A percentile compares a stretch with the other conserved stretches of the same genome.
phyloP scores from a whole-genome alignment of 306 rosid genomes.

The Glycyrrhiza uralensis region DNA sequence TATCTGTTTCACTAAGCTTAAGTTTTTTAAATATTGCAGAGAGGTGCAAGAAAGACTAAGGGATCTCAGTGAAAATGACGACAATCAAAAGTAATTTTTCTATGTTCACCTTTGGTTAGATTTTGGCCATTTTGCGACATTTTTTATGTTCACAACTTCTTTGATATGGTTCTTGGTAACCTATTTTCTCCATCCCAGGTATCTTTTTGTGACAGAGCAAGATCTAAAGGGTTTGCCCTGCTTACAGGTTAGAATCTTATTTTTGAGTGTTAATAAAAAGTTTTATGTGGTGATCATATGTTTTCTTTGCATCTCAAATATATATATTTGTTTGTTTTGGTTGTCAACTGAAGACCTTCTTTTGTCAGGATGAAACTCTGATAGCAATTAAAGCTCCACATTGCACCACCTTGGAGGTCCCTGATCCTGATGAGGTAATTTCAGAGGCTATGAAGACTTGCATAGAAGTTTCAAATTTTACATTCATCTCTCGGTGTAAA shows the following conservation, averaged over 20 bases:
- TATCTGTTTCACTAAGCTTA: slow-evolving; percentile 11
- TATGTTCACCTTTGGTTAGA: slow-evolving; percentile 11
- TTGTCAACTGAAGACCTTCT: not conserved
- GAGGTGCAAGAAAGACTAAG: slow-evolving; percentile 87
- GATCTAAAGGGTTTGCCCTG: slow-evolving; percentile 84
- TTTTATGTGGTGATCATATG: not conserved
- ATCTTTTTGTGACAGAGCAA: slow-evolving; percentile 90
- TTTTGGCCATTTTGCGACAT: not conserved
- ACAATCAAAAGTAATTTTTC: slow-evolving; percentile 64
- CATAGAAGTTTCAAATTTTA: not conserved
- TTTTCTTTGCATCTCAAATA: slow-evolving; percentile 10
- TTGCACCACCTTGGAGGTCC: slow-evolving; percentile 93
- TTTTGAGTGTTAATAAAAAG: not conserved
- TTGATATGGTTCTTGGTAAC: slow-evolving; percentile 1
- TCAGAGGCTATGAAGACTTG: slow-evolving; percentile 4
- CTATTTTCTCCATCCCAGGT: slow-evolving; percentile 39
- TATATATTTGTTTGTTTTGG: not conserved
- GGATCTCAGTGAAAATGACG: slow-evolving; percentile 76
- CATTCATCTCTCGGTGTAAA: slow-evolving; percentile 20
- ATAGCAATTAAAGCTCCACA: slow-evolving; percentile 95
- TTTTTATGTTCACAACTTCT: not conserved
- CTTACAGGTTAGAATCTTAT: slow-evolving; percentile 57
- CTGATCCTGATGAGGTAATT: slow-evolving; percentile 94
- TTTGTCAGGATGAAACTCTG: slow-evolving; percentile 74
- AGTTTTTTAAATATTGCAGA: slow-evolving; percentile 47